Percentiles rank a stretch among this genome's conserved stretches.
Conservation (phyloP, 805 yeast species). For the Candida railenensis region DNA sequence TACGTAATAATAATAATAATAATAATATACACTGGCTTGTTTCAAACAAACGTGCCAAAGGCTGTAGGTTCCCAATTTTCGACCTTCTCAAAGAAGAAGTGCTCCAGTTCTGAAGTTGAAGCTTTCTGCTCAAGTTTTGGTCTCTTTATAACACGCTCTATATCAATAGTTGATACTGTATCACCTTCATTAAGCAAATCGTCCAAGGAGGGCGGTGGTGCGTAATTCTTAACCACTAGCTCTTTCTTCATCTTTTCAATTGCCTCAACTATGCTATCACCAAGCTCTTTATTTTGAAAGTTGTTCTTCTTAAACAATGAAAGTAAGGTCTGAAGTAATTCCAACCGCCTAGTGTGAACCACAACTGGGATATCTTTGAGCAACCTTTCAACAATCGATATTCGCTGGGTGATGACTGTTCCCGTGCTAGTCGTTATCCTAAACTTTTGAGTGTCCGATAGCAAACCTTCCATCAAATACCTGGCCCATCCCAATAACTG, state of each 20-base stretch:
- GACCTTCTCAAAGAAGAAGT: slow-evolving; percentile 29
- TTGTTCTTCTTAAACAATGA: slow-evolving; percentile 3
- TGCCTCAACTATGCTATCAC: not conserved
- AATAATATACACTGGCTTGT: not conserved
- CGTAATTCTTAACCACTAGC: slow-evolving; percentile 10
- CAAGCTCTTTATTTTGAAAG: not conserved
- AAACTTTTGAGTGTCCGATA: slow-evolving; percentile 2
- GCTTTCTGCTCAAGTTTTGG: slow-evolving; percentile 4
- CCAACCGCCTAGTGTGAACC: not conserved
- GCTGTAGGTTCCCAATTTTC: slow-evolving; percentile 53
- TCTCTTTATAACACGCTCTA: slow-evolving; percentile 6
- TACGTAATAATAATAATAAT: not conserved
- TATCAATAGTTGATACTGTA: slow-evolving; percentile 12
- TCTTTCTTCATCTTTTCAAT: slow-evolving; percentile 3
- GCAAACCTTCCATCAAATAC: slow-evolving; percentile 16
- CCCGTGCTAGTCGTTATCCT: not conserved
- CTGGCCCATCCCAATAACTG: slow-evolving; percentile 20
- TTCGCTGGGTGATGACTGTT: not conserved
- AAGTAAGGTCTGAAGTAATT: not conserved
- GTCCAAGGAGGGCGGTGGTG: slow-evolving; percentile 23
- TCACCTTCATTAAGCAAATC: slow-evolving; percentile 20
- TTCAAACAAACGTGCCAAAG: slow-evolving; percentile 39
- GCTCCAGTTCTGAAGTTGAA: slow-evolving; percentile 8
- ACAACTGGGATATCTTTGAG: slow-evolving; percentile 1
- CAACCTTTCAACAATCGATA: not conserved